A percentile compares a stretch with the other conserved stretches of the same genome.
These are phyloP conservation scores for Debaryomyces castellii DNA, from an alignment of 805 yeast species.

Conservation along the genomic window DNA sequence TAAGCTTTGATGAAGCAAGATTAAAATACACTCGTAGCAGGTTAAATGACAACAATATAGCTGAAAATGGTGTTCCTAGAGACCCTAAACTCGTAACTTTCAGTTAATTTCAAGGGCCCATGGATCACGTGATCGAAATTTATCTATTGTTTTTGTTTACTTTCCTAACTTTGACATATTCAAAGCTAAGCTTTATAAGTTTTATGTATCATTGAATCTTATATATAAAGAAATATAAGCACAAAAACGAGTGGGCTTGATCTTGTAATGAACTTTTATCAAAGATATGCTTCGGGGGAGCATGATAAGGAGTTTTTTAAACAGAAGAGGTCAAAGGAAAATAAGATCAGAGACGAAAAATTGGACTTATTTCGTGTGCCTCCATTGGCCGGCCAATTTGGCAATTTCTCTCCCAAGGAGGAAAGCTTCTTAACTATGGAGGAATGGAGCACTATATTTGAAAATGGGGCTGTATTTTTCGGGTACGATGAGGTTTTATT, in stretches of 20 bases:
- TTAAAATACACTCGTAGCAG: slow-evolving; percentile 44
- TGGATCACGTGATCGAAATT: slow-evolving; percentile 2
- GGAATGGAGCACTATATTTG: slow-evolving; percentile 41
- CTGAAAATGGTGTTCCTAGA: slow-evolving; percentile 62
- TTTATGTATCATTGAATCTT: not conserved
- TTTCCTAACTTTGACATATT: not conserved
- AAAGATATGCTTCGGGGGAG: slow-evolving; percentile 38
- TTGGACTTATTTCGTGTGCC: slow-evolving; percentile 13
- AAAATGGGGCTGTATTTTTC: slow-evolving; percentile 51
- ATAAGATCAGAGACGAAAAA: not conserved
- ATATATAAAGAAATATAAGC: not conserved
- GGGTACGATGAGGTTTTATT: slow-evolving; percentile 55
- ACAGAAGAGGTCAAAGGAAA: not conserved
- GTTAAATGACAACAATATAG: slow-evolving; percentile 54
- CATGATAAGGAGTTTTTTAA: slow-evolving; percentile 22
- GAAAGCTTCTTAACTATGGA: slow-evolving; percentile 6
- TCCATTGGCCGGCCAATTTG: slow-evolving; percentile 28
- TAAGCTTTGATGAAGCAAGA: slow-evolving; percentile 73
- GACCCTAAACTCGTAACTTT: slow-evolving; percentile 66
- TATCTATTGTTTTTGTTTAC: slow-evolving; percentile 4
- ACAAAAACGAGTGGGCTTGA: not conserved
- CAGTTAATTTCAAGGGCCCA: not conserved
- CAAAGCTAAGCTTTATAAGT: not conserved
- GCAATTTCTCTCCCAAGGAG: slow-evolving; percentile 8
- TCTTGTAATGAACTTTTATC: slow-evolving; percentile 34